Evolutionary conservation across 768 basidiomycete genomes (phyloP).

Genomic region (Leccinum truebloodii): DNA sequence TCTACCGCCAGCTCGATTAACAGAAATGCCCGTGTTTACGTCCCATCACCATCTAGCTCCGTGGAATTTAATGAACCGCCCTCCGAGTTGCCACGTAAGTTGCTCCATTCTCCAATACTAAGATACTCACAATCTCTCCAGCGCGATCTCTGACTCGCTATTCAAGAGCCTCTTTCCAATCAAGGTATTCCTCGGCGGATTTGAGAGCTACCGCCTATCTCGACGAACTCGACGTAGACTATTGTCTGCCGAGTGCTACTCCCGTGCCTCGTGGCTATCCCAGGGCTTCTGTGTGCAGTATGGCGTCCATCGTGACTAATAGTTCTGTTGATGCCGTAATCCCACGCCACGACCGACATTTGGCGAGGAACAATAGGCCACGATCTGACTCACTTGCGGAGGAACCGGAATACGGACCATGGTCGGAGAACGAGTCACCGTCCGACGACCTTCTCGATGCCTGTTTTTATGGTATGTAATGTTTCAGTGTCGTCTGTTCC

Average conservation of each 20-base stretch:
- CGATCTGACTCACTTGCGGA: slow-evolving; percentile 18
- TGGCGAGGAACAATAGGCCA: slow-evolving; percentile 9
- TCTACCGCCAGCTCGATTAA: slow-evolving; percentile 18
- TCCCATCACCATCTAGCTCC: slow-evolving; percentile 9
- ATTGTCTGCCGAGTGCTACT: slow-evolving; percentile 25
- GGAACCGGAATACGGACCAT: slow-evolving; percentile 24
- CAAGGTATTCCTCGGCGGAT: slow-evolving; percentile 30
- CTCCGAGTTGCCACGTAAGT: slow-evolving; percentile 13
- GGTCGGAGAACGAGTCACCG: slow-evolving; percentile 27
- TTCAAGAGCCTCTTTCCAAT: slow-evolving; percentile 35
- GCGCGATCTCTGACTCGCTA: slow-evolving; percentile 21
- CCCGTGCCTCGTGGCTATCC: slow-evolving; percentile 19
- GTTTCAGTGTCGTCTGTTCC: neutral
- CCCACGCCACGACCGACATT: slow-evolving; percentile 35
- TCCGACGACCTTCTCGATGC: slow-evolving; percentile 39
- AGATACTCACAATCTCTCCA: slow-evolving; percentile 6
- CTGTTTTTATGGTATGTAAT: slow-evolving; percentile 40
- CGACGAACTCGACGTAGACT: slow-evolving; percentile 33
- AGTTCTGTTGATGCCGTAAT: slow-evolving; percentile 60
- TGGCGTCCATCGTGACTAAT: slow-evolving; percentile 58
- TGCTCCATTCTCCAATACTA: neutral
- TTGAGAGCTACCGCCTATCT: slow-evolving; percentile 26
- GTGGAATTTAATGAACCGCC: slow-evolving; percentile 9
- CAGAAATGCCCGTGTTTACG: slow-evolving; percentile 23
- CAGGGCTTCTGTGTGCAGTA: slow-evolving; percentile 50